A percentile compares a stretch with the other conserved stretches of the same genome.
These are phyloP conservation scores for Hypoxylon rubiginosum DNA, from an alignment of 2,329 filamentous ascomycete species.

Conservation along the genomic window DNA sequence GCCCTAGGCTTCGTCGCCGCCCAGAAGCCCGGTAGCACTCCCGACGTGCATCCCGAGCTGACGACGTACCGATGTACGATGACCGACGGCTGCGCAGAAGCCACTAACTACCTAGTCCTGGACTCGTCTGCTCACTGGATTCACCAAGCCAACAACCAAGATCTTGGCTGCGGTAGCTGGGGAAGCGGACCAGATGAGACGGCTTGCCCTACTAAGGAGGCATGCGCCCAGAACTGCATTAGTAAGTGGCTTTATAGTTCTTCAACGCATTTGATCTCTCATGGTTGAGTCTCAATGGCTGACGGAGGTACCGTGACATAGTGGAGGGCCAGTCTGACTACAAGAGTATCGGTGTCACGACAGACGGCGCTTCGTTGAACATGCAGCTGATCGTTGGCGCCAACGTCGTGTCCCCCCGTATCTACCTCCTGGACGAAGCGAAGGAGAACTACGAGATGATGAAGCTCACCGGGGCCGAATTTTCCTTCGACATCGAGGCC, in stretches of 20 bases:
- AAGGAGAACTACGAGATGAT: conserved; percentile 71
- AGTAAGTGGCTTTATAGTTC: conserved; percentile 36
- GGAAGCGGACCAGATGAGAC: conserved; percentile 55
- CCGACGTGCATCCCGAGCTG: conserved; percentile 63
- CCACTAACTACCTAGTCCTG: conserved; percentile 63
- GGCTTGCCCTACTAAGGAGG: conserved; percentile 62
- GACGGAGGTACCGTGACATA: conserved; percentile 6
- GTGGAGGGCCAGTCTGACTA: conserved; percentile 65
- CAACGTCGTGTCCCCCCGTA: conserved; percentile 57
- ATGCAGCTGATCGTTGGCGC: conserved; percentile 55
- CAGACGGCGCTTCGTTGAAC: conserved; percentile 53
- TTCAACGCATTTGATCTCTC: not conserved
- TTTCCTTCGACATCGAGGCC: conserved; percentile 74
- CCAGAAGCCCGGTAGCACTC: conserved; percentile 52
- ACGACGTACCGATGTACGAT: conserved; percentile 65
- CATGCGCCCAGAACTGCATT: conserved; percentile 66
- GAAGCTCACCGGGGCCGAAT: conserved; percentile 70
- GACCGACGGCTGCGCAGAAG: conserved; percentile 61
- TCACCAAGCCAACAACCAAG: conserved; percentile 54
- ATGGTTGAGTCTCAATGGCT: conserved; percentile 1
- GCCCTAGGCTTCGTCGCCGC: conserved; percentile 52
- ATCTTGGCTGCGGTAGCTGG: conserved; percentile 53
- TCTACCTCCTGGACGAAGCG: conserved; percentile 69
- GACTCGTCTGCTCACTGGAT: conserved; percentile 62
- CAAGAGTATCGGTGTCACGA: conserved; percentile 51